A percentile compares a stretch with the other conserved stretches of the same genome.
phyloP scores from a whole-genome alignment of 805 yeast species.

The Candida montana region DNA sequence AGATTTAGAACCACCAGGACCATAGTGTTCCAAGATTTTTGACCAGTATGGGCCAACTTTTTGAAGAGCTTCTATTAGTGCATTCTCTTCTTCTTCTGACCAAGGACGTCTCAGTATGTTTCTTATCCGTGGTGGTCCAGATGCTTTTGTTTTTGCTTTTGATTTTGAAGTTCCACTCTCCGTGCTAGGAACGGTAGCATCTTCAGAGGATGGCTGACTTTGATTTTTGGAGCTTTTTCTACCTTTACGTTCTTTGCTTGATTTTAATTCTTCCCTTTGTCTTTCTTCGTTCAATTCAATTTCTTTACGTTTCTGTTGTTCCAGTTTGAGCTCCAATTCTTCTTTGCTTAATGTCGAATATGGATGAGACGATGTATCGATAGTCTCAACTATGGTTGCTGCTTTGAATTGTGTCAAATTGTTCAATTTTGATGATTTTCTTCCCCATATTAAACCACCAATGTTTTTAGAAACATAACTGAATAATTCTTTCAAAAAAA shows the following conservation, averaged over 20 bases:
- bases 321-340: constrained; percentile 17
- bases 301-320: constrained; percentile 13
- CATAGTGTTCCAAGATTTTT: constrained; percentile 81
- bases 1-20: constrained; percentile 84
- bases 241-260: background rate
- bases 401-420: constrained; percentile 12
- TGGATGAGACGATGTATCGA: background rate
- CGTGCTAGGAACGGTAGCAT: background rate
- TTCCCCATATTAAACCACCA: constrained; percentile 70
- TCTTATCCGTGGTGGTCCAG: constrained; percentile 21
- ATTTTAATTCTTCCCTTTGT: constrained; percentile 8
- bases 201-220: no score
- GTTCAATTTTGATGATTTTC: constrained; percentile 31
- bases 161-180: no score
- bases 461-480: constrained; percentile 74
- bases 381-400: background rate
- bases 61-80: constrained; percentile 74
- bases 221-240: background rate
- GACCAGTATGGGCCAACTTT: constrained; percentile 91
- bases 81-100: constrained; percentile 85
- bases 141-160: no score
- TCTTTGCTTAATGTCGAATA: constrained; percentile 17
- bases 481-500: constrained; percentile 70
- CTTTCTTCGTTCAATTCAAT: constrained; percentile 12
- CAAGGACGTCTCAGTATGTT: constrained; percentile 58